Percentiles rank a stretch among this genome's conserved stretches.
Conservation (phyloP, 257 asterid species). For the Solanum tarapatanum region DNA sequence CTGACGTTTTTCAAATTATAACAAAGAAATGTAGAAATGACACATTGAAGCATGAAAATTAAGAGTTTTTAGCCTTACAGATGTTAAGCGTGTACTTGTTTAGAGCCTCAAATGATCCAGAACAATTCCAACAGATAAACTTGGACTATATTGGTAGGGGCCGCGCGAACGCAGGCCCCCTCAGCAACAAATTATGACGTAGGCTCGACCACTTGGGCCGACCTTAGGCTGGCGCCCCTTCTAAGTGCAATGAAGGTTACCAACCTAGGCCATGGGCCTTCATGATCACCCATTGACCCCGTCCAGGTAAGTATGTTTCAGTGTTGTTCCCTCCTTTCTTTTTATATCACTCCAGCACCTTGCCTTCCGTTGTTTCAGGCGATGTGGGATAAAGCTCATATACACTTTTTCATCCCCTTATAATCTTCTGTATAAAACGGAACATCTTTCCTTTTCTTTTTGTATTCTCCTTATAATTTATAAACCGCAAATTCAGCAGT, state of each 20-base stretch:
- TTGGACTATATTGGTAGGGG: not conserved
- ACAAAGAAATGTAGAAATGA: too few species aligned
- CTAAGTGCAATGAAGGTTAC: conserved; percentile 8
- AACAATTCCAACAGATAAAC: rapidly evolving
- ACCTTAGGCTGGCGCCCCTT: conserved; percentile 11
- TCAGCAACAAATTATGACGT: not conserved
- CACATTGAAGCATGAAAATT: too few species aligned
- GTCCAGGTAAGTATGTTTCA: conserved; percentile 10
- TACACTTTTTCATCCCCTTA: not conserved
- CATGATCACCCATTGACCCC: conserved; percentile 3
- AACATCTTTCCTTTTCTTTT: not conserved
- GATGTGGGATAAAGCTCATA: not conserved
- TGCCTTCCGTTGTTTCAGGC: not conserved
- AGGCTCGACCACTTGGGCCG: conserved; percentile 25
- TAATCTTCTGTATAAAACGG: not conserved
- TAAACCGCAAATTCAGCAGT: not conserved
- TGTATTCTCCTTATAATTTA: not conserved
- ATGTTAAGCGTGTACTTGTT: too few species aligned
- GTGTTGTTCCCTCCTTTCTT: rapidly evolving
- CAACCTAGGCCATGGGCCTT: conserved; percentile 9
- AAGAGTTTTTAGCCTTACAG: rapidly evolving
- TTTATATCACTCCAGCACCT: not conserved
- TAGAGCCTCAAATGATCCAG: too few species aligned
- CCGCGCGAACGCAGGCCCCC: not conserved
- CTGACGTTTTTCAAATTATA: too few species aligned